phyloP scores from a whole-genome alignment of 2,329 filamentous ascomycete species.

The Pseudogymnoascus sp. region DNA sequence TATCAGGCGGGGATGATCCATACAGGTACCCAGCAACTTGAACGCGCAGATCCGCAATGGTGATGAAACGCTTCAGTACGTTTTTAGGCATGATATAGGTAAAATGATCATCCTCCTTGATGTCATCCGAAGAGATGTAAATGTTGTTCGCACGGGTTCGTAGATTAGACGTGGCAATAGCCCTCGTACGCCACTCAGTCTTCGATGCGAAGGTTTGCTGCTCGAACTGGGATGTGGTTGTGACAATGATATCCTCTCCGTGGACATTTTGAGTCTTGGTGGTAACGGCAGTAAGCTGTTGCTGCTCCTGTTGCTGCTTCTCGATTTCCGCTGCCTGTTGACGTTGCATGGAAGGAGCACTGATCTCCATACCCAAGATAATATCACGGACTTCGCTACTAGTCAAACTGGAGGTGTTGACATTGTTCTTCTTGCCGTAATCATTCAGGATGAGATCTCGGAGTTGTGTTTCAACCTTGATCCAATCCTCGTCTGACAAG shows the following conservation, averaged over 20 bases:
- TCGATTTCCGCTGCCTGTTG: slow-evolving; percentile 98
- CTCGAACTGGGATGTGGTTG: slow-evolving; percentile 95
- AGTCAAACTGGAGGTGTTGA: slow-evolving; percentile 94
- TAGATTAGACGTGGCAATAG: slow-evolving; percentile 92
- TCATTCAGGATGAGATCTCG: slow-evolving; percentile 95
- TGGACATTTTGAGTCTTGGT: slow-evolving; percentile 97
- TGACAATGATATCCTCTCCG: slow-evolving; percentile 96
- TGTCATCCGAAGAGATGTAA: slow-evolving; percentile 94
- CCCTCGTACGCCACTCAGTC: slow-evolving; percentile 95
- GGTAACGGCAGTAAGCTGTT: slow-evolving; percentile 91
- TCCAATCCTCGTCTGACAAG: slow-evolving; percentile 92
- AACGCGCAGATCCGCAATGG: slow-evolving; percentile 89
- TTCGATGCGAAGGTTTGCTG: slow-evolving; percentile 97
- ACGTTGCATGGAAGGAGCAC: slow-evolving; percentile 92
- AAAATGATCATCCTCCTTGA: slow-evolving; percentile 68
- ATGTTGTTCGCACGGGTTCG: slow-evolving; percentile 95
- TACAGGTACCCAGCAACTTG: slow-evolving; percentile 96
- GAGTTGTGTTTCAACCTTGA: slow-evolving; percentile 96
- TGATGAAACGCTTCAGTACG: slow-evolving; percentile 95
- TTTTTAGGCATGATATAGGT: slow-evolving; percentile 99
- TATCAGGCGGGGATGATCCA: slow-evolving; percentile 84
- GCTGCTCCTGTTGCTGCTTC: slow-evolving; percentile 95
- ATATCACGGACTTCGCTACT: slow-evolving; percentile 97
- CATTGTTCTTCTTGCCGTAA: slow-evolving; percentile 99
- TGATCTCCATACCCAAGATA: slow-evolving; percentile 99